Base-by-base conservation (phyloP, 2,329 filamentous ascomycete genomes). In the Phyllosticta ampelicida region DNA sequence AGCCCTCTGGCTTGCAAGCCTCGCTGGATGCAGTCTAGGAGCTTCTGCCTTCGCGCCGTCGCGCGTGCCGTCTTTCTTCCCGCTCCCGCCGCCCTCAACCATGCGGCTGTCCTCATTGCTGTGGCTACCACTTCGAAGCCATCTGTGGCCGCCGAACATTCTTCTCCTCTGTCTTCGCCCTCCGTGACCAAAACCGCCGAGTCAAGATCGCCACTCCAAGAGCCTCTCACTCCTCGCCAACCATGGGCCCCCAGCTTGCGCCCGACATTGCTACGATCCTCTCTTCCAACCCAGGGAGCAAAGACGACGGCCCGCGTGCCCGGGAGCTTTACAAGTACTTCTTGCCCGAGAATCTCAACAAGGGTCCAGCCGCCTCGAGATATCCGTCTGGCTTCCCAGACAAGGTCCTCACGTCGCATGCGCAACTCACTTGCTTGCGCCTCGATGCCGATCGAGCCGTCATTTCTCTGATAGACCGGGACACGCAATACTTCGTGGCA, bases 401-500 rank as follows among this genome's bases (percentile, higher is more conserved):
- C 59, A 67, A 67, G 19, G 66, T 68, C 20, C 64, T 73, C 13
- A 68, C 66, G 8, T 67, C 70, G 6, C 68, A 69, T 60, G 65
- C 66, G 9, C 71, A 75, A 57, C 65, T 74, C 6, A 68, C 68
- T 3, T 67, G 71, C 55, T 67, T 71, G 59, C 67, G 72, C 9
- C 63, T 75, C 6, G 62, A 70, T 29, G 66, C 67, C 2, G 65
- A 68, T 21, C 66, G 73, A 10, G 67, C 66, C 23, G 67, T 74
- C 62, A 65, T 75, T 56, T 76, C 73, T 60, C 68, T 80, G 10
- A 75, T 80, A 56, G 78, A 79, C 61, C 70, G 73, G 20, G 70
- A 76, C 9, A 71, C 68, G 20, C 77, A 79, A 61, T 79, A 77
- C 59, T 74, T 80, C 26, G 65, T 81, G 16, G 76, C 77, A n/a